Base-by-base conservation (phyloP, 2,329 filamentous ascomycete genomes). In the Oidium heveae region DNA sequence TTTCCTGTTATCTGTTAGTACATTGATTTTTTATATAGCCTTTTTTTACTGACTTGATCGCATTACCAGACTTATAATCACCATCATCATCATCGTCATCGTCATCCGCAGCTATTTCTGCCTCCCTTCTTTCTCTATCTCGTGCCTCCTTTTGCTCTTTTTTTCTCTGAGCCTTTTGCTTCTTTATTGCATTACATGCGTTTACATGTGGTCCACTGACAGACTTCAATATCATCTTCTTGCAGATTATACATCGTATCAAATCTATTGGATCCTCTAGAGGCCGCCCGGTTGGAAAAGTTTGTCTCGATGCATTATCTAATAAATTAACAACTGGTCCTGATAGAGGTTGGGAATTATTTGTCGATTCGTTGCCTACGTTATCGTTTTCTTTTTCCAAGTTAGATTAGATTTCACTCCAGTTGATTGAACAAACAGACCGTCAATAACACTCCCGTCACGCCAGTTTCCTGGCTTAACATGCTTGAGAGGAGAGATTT, bases 211-310 rank as follows among this genome's bases (percentile, higher is more conserved):
- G 76, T 56, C 82, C 81, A 1, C 85, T 83, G 0, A 79, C 80
- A 34, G 78, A 78, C 62, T 82, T 84, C 15, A 91, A 72, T 13
- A 94, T 77, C 53, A 84, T 84, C 62, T 93, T 88, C 68, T 91
- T 94, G 70, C 89, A 98, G 66, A 93, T 86, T 66, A 91, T 95
- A 74, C 89, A 98, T 60, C 83, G 75, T 53, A 91, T 80, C 10
- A 86, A 75, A 58, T 94, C 86, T 12, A 84, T 76, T 55, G 73
- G 74, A 63, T 94, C 88, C 61, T 87, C 81, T 60, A 94, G 74
- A 0, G 87, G 86, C 56, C 82, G 79, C 58, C 86, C 86, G 50
- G 82, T 88, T 4, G 79, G 74, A 66, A 95, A 95, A 4, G 84
- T 84, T 57, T 86, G 79, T 61, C 84, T 77, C 15, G 84, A 79